Evolutionary conservation across 345 rosid genomes (phyloP).

Genomic region (Lepidium aucheri): DNA sequence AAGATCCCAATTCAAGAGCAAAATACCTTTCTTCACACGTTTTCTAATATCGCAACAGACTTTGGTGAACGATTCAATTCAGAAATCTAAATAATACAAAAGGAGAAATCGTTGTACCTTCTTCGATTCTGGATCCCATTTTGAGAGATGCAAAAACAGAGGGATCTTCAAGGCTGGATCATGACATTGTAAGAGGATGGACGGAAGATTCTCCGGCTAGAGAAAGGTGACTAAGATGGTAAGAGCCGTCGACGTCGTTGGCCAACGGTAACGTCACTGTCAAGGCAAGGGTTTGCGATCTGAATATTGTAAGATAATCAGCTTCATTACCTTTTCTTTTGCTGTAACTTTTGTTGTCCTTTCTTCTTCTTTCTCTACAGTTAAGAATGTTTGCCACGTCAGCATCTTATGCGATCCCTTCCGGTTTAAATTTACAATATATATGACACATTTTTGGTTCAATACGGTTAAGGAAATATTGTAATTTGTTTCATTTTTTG

Average conservation of each 20-base stretch:
- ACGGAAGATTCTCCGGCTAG: background rate
- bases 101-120: slow-evolving; percentile 22
- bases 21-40: background rate
- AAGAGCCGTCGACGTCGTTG: background rate
- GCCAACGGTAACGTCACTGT: slow-evolving; percentile 5
- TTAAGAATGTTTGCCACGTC: slow-evolving; percentile 21
- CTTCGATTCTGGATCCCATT: slow-evolving; percentile 29
- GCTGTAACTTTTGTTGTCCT: slow-evolving; percentile 14
- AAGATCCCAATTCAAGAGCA: slow-evolving; percentile 1
- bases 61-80: background rate
- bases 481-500: background rate
- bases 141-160: background rate
- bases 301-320: slow-evolving; percentile 5
- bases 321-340: background rate
- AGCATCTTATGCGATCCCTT: slow-evolving; percentile 3
- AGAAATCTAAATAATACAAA: background rate
- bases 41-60: background rate
- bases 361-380: background rate
- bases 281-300: slow-evolving; percentile 21
- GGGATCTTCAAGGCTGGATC: slow-evolving; percentile 7
- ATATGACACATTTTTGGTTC: background rate
- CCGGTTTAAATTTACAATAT: background rate
- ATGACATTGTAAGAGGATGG: background rate
- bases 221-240: background rate
- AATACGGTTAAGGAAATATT: background rate